Conservation (phyloP, 2,329 filamentous ascomycete genomes). For the Phialophora chinensis region DNA sequence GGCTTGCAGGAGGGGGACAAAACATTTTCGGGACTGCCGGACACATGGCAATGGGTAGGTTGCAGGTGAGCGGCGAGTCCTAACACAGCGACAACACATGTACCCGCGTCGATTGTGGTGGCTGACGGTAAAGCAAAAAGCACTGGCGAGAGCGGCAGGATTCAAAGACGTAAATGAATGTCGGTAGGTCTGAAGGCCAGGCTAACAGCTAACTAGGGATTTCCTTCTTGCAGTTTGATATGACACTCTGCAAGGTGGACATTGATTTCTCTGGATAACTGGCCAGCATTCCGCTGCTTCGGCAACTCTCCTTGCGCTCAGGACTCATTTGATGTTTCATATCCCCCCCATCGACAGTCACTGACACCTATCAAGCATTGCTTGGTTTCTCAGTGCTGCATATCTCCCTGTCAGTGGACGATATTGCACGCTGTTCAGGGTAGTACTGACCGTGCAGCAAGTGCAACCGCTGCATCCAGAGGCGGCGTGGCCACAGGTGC, state of each 20-base stretch:
- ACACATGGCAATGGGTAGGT: not conserved
- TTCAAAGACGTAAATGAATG: not conserved
- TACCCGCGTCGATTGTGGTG: not conserved
- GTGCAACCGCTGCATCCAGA: conserved; percentile 12
- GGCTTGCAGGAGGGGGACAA: too few relatives aligned
- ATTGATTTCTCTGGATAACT: not conserved
- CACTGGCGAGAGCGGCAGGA: not conserved
- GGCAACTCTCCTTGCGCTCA: not conserved
- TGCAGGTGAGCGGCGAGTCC: not conserved
- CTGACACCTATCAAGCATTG: not conserved
- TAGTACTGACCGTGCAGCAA: conserved; percentile 13
- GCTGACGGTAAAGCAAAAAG: not conserved
- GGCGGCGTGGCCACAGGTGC: conserved; percentile 4
- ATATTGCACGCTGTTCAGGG: not conserved
- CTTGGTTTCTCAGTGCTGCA: conserved; percentile 2
- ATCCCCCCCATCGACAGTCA: not conserved
- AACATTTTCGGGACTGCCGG: not conserved
- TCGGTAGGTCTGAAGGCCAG: not conserved
- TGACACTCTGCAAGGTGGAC: not conserved
- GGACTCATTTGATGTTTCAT: not conserved
- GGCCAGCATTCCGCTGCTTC: not conserved
- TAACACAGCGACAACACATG: not conserved
- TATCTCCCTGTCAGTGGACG: not conserved
- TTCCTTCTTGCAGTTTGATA: not conserved
- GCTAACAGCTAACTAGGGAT: not conserved